phyloP scores from a whole-genome alignment of 371 early-diverging fungal genomes.

The Mortierella sp. region DNA sequence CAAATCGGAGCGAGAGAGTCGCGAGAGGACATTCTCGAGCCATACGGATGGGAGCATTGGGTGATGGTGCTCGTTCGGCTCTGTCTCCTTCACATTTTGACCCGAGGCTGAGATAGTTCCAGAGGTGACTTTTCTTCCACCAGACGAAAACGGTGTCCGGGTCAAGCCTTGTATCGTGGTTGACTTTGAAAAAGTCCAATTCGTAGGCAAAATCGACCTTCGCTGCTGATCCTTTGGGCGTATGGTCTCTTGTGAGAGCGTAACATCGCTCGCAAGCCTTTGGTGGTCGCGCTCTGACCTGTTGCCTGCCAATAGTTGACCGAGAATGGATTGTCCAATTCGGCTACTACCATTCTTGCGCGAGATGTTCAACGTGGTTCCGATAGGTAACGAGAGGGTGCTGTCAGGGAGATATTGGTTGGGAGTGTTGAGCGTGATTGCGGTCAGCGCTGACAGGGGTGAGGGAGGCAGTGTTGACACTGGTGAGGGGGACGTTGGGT shows the following conservation, averaged over 20 bases:
- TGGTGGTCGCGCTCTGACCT: conserved; percentile 31
- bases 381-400: conserved; percentile 32
- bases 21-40: conserved; percentile 34
- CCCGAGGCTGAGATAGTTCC: not conserved
- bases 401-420: conserved; percentile 29
- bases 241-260: conserved; percentile 39
- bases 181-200: conserved; percentile 33
- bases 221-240: conserved; percentile 51
- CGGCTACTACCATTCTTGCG: conserved; percentile 26
- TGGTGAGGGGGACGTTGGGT: conserved; percentile 24
- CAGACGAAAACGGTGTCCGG: not conserved
- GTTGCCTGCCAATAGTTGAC: conserved; percentile 42
- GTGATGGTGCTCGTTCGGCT: conserved; percentile 18
- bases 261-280: conserved; percentile 18
- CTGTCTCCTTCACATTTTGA: conserved; percentile 26
- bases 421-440: conserved; percentile 16
- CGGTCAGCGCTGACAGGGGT: conserved; percentile 10
- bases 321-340: conserved; percentile 42
- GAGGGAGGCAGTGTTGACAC: conserved; percentile 12
- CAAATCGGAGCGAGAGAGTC: conserved; percentile 27
- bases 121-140: not conserved
- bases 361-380: conserved; percentile 26
- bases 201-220: conserved; percentile 32
- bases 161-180: conserved; percentile 7
- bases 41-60: conserved; percentile 37